Percentiles rank a stretch among this genome's conserved stretches.
Evolutionary conservation across 108 stramenopile species (phyloP).

Genomic region (Schizochytrium sp.): DNA sequence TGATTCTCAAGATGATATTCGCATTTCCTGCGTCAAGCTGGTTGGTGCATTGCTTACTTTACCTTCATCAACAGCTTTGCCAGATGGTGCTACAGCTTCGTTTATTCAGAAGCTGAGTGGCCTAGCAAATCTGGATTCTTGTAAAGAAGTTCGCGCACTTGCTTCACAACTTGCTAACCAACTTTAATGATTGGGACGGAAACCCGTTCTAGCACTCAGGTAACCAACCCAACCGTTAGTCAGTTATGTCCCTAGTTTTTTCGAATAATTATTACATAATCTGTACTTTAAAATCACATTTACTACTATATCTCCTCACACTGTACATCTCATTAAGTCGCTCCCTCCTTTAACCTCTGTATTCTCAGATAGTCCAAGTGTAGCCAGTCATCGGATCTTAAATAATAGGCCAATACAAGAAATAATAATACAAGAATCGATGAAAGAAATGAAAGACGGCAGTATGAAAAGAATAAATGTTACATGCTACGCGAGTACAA

Average conservation of each 20-base stretch:
- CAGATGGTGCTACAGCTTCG: conserved; percentile 5
- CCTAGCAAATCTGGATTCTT: conserved; percentile 1
- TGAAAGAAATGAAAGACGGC: neutral
- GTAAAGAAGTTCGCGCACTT: neutral
- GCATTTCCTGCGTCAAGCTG: neutral
- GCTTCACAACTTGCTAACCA: neutral
- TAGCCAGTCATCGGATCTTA: neutral
- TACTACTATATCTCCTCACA: neutral
- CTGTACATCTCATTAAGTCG: neutral
- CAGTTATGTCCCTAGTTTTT: neutral
- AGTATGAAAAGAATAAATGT: neutral
- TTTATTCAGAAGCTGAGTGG: neutral
- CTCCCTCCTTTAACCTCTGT: neutral
- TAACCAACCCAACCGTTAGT: neutral
- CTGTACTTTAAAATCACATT: neutral
- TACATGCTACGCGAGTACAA: conserved; percentile 50
- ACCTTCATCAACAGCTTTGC: neutral
- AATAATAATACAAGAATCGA: neutral
- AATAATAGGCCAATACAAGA: neutral
- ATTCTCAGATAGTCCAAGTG: neutral
- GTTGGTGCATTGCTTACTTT: conserved; percentile 14
- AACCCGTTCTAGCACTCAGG: neutral
- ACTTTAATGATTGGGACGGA: conserved; percentile 3
- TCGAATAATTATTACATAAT: neutral
- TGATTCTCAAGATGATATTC: neutral